A percentile compares a stretch with the other conserved stretches of the same genome.
Evolutionary conservation across 2,329 filamentous ascomycete species (phyloP).

Genomic region (Zymoseptoria ardabiliae): DNA sequence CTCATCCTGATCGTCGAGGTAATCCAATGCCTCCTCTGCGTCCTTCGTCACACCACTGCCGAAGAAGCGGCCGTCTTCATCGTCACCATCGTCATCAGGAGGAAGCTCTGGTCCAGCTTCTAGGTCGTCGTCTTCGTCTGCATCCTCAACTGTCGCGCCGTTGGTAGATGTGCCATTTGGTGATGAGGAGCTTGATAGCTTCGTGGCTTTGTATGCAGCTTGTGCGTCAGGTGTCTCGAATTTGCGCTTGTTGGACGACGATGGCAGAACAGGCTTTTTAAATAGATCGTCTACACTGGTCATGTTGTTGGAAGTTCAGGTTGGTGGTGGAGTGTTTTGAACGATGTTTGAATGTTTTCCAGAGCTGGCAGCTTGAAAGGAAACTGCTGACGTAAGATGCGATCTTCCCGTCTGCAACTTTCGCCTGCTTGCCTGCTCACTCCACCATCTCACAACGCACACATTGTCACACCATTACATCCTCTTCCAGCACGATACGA

Average conservation of each 20-base stretch:
- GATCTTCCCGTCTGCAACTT: neutral
- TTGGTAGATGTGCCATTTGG: slow-evolving; percentile 37
- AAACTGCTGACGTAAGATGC: neutral
- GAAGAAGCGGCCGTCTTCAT: slow-evolving; percentile 92
- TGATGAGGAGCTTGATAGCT: slow-evolving; percentile 43
- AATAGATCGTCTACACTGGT: slow-evolving; percentile 57
- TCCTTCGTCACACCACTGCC: slow-evolving; percentile 79
- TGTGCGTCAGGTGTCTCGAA: slow-evolving; percentile 49
- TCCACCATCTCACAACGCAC: no score
- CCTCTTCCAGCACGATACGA: no score
- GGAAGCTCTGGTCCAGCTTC: slow-evolving; percentile 32
- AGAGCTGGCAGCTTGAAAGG: neutral
- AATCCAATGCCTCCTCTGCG: slow-evolving; percentile 79
- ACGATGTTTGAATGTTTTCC: neutral
- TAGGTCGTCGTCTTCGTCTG: slow-evolving; percentile 47
- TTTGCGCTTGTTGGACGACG: slow-evolving; percentile 47
- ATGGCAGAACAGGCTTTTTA: slow-evolving; percentile 47
- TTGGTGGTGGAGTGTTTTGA: neutral
- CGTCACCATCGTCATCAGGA: slow-evolving; percentile 47
- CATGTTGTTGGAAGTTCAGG: slow-evolving; percentile 34
- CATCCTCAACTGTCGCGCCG: slow-evolving; percentile 46
- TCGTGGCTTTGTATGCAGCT: slow-evolving; percentile 54
- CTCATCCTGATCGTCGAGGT: slow-evolving; percentile 62
- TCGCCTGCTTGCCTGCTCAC: no score
- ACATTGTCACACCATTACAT: no score